Percentiles rank a stretch among this genome's conserved stretches.
These are phyloP conservation scores for Platismatia glauca DNA, from an alignment of 495 filamentous ascomycete genomes.

Conservation along the genomic window DNA sequence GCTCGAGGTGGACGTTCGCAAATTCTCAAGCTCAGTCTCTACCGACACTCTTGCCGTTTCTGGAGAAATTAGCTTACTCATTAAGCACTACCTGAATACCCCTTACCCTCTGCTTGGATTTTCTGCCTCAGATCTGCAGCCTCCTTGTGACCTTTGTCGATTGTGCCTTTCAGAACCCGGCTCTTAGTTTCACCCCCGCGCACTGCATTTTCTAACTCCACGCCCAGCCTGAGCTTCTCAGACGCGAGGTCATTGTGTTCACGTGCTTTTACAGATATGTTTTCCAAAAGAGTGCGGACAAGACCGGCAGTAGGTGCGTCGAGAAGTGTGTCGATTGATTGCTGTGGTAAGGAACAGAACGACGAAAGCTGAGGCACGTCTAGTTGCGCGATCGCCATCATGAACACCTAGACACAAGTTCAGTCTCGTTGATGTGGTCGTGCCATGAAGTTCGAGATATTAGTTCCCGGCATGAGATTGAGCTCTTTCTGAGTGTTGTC, in stretches of 20 bases:
- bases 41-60: slow-evolving; percentile 57
- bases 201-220: slow-evolving; percentile 87
- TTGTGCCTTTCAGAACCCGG: slow-evolving; percentile 64
- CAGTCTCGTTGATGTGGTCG: neutral
- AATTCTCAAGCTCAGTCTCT: slow-evolving; percentile 69
- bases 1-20: slow-evolving; percentile 66
- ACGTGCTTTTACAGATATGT: slow-evolving; percentile 62
- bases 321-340: slow-evolving; percentile 53
- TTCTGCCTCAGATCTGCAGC: slow-evolving; percentile 68
- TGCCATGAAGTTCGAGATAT: neutral
- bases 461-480: neutral
- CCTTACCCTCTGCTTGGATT: slow-evolving; percentile 69
- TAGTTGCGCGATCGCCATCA: slow-evolving; percentile 66
- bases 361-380: slow-evolving; percentile 68
- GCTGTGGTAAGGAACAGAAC: slow-evolving; percentile 63
- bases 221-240: slow-evolving; percentile 74
- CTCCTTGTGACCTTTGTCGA: slow-evolving; percentile 76
- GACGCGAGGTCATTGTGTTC: slow-evolving; percentile 71
- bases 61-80: slow-evolving; percentile 29
- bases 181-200: slow-evolving; percentile 70
- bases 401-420: slow-evolving; percentile 22
- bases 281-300: slow-evolving; percentile 57
- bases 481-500: neutral
- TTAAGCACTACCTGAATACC: slow-evolving; percentile 16
- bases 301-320: slow-evolving; percentile 71